A percentile compares a stretch with the other conserved stretches of the same genome.
Conservation (phyloP, 2,329 filamentous ascomycete genomes). For the Verticillium longisporum region DNA sequence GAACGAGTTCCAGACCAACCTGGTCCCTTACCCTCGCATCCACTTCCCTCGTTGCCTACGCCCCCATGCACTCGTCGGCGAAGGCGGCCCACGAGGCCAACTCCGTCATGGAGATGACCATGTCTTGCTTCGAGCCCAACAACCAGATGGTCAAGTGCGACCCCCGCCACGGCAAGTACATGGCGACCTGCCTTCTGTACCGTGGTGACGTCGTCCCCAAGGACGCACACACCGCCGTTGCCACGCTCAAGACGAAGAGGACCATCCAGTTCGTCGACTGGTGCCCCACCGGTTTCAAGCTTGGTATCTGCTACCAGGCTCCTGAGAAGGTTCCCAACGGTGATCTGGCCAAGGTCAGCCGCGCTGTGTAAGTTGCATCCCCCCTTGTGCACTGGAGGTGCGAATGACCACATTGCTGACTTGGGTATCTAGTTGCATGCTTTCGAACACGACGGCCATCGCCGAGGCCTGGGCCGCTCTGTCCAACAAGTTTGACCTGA, state of each 20-base stretch:
- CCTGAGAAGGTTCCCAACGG: conserved; percentile 94
- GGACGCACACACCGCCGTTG: conserved; percentile 87
- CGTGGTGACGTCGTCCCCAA: conserved; percentile 97
- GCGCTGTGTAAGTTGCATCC: conserved; percentile 72
- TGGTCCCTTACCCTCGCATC: conserved; percentile 97
- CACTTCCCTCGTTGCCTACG: conserved; percentile 98
- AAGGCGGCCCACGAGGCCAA: conserved; percentile 98
- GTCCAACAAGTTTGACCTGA: conserved; percentile 97
- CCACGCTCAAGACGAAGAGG: conserved; percentile 97
- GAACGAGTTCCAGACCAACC: conserved; percentile 99
- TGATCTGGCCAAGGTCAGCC: conserved; percentile 95
- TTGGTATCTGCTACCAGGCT: conserved; percentile 99
- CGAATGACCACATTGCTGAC: not conserved
- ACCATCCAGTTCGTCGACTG: conserved; percentile 99
- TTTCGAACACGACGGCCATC: conserved; percentile 97
- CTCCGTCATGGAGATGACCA: conserved; percentile 96
- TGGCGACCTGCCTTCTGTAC: conserved; percentile 97
- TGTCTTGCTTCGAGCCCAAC: conserved; percentile 98
- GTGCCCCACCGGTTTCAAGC: conserved; percentile 99
- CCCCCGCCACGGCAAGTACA: conserved; percentile 98
- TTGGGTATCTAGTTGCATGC: conserved; percentile 67
- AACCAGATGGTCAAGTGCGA: conserved; percentile 99
- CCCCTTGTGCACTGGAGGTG: too few relatives aligned
- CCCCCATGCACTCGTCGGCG: conserved; percentile 87
- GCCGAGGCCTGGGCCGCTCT: conserved; percentile 96